A percentile compares a stretch with the other conserved stretches of the same genome.
Evolutionary conservation across 2,329 filamentous ascomycete genomes (phyloP).

Genomic region (Alternaria consortialis): DNA sequence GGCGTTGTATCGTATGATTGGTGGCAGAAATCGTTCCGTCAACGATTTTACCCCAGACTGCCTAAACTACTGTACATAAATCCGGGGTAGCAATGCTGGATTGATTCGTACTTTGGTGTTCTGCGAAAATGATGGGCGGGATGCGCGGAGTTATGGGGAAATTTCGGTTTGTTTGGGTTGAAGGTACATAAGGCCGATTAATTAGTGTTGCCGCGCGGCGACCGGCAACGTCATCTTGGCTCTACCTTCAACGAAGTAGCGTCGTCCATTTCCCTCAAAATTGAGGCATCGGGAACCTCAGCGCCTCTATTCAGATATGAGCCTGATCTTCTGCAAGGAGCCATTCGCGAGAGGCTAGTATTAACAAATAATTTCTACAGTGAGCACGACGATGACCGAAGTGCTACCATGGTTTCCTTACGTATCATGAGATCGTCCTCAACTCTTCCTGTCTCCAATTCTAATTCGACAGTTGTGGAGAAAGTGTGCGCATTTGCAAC

Average conservation of each 20-base stretch:
- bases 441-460: not conserved
- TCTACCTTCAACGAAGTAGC: not conserved
- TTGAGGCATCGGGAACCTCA: not conserved
- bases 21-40: conserved; percentile 16
- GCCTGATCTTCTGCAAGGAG: not conserved
- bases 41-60: conserved; percentile 2
- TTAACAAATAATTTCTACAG: not conserved
- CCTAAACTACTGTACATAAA: conserved; percentile 4
- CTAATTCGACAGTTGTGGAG: not conserved
- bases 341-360: not conserved
- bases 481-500: not conserved
- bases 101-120: not conserved
- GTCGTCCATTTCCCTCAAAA: not conserved
- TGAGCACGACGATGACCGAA: not conserved
- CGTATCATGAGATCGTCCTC: not conserved
- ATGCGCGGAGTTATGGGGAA: not conserved
- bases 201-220: not conserved
- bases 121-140: not conserved
- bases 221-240: not conserved
- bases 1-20: conserved; percentile 13
- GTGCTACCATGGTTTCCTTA: not conserved
- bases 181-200: not conserved
- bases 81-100: conserved; percentile 7
- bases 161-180: not conserved
- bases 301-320: not conserved